Base-by-base conservation (phyloP, 805 yeast species). In the Debaryomyces castellii region DNA sequence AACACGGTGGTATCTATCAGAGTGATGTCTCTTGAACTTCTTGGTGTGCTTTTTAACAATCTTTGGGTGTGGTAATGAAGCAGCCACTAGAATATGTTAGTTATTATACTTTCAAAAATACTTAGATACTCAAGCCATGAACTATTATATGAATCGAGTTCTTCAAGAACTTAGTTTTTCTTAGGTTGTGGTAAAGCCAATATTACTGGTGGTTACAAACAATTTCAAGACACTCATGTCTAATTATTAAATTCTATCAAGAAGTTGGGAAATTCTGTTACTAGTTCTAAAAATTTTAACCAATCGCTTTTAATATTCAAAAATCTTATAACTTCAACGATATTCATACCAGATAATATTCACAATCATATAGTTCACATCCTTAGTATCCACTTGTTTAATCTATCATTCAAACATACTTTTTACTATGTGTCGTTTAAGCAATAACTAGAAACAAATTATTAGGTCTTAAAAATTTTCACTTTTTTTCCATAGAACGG, bases 11-110 rank as follows among this genome's bases (percentile, higher is more conserved):
- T 90, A 92, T 81, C 97, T 89, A 87, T 94, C 99, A 77, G 97
- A 90, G 85, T 94, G 99, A 78, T 92, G 98, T 83, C 99, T 90
- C 92, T 91, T 95, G 88, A 94, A 94, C 85, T 87, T 87, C 85
- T 89, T 89, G 72, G 90, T 74, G 89, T 91, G 94, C 90, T 94
- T 94, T 92, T 94, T 95, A 77, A 92, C 97, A 80, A 94, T 94
- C 92, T 89, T 91, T 81, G 98, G 97, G 85, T 89, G 96, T 71
- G 96, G 88, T 73, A 89, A 80, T 68, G 96, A 82, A 80, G 96
- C 89, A 82, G 98, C 96, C 98, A 94, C 75, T 67, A 59, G 32
- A 18, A 35, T 46, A 51, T 43, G 54, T 55, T 24, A 62, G 60
- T 56, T 45, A 20, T 17, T 34, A 37, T 34, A 12, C 36, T 12